phyloP scores from a whole-genome alignment of 768 basidiomycete genomes.

The Calocera cornea region DNA sequence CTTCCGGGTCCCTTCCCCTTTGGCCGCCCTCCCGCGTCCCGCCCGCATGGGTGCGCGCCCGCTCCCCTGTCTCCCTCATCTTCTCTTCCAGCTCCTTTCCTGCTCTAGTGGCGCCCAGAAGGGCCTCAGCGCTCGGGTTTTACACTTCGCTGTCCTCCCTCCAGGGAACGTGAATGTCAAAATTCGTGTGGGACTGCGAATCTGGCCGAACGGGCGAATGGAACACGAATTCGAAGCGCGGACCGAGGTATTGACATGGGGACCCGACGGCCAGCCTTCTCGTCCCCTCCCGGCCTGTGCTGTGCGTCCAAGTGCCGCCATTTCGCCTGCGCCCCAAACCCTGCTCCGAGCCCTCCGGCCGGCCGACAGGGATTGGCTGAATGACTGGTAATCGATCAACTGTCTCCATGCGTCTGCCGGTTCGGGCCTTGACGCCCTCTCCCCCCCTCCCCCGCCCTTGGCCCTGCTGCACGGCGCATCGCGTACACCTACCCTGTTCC shows the following conservation, averaged over 20 bases:
- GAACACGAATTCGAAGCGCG: not conserved
- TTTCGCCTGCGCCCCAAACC: not conserved
- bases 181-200: not conserved
- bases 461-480: not conserved
- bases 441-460: too few relatives aligned
- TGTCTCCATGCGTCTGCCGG: not conserved
- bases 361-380: not conserved
- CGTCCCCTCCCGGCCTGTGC: not conserved
- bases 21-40: not conserved
- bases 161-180: not conserved
- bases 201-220: not conserved
- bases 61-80: not conserved
- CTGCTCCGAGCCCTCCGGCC: not conserved
- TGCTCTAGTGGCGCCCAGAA: not conserved
- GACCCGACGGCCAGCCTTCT: not conserved
- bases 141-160: not conserved
- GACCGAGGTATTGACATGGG: not conserved
- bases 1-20: too few relatives aligned
- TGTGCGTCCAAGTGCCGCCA: not conserved
- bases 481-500: not conserved
- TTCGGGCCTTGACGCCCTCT: slow-evolving; percentile 1
- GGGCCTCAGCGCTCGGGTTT: not conserved
- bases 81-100: not conserved
- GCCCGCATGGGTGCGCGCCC: not conserved
- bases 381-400: not conserved